A percentile compares a stretch with the other conserved stretches of the same genome.
Evolutionary conservation across 495 filamentous ascomycete genomes (phyloP).

Genomic region (Podospora comata): DNA sequence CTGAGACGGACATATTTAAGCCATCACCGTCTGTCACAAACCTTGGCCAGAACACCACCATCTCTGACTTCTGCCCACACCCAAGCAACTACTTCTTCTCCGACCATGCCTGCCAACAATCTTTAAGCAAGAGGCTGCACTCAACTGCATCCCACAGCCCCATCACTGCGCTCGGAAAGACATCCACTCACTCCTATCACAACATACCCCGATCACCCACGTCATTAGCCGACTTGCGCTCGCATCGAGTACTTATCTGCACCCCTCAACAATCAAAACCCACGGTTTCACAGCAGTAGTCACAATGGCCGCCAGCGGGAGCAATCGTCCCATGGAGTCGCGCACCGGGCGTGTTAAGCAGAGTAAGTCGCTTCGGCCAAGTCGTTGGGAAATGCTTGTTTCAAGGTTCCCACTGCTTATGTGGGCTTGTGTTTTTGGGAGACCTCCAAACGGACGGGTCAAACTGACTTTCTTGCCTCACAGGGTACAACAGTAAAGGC

Average conservation of each 20-base stretch:
- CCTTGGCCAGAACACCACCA: background rate
- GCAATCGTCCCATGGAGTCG: slow-evolving; percentile 70
- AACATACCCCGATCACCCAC: slow-evolving; percentile 4
- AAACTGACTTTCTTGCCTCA: slow-evolving; percentile 37
- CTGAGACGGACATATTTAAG: background rate
- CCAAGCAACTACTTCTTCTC: slow-evolving; percentile 5
- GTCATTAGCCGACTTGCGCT: background rate
- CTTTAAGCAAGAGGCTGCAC: slow-evolving; percentile 12
- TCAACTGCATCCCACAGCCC: slow-evolving; percentile 10
- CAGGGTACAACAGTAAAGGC: slow-evolving; percentile 88
- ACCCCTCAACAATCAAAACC: background rate
- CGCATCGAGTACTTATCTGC: background rate
- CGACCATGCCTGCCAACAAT: slow-evolving; percentile 15
- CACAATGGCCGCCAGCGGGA: slow-evolving; percentile 49
- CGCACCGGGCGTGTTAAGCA: slow-evolving; percentile 73
- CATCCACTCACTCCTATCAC: background rate
- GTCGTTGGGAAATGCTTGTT: background rate
- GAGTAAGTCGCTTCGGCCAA: slow-evolving; percentile 57
- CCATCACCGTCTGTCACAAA: slow-evolving; percentile 9
- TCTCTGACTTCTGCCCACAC: background rate
- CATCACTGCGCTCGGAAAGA: background rate
- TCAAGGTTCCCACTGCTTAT: background rate
- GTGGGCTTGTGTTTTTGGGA: background rate
- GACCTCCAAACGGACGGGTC: slow-evolving; percentile 13
- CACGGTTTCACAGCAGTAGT: background rate